Conservation (phyloP, 106 monocot species). For the Allium cepa region DNA sequence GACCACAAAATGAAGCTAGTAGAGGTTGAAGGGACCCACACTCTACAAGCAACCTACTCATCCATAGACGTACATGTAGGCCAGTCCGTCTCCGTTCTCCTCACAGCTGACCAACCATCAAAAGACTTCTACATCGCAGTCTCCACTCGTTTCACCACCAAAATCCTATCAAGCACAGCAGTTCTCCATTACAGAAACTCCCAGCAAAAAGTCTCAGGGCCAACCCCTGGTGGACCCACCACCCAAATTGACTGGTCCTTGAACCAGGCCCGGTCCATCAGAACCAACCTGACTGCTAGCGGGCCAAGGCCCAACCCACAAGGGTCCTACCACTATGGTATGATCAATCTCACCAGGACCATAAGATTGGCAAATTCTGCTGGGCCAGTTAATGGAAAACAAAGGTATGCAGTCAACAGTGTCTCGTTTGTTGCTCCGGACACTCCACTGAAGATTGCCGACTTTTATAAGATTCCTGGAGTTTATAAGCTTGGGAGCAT, state of each 20-base stretch:
- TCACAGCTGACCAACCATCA: conserved; percentile 49
- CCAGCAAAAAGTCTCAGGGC: conserved; percentile 22
- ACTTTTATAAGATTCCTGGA: conserved; percentile 54
- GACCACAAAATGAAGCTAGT: conserved; percentile 66
- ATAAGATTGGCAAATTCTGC: conserved; percentile 64
- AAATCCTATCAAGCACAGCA: conserved; percentile 37
- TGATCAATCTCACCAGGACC: conserved; percentile 50
- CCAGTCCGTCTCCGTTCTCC: conserved; percentile 70
- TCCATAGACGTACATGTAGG: conserved; percentile 80
- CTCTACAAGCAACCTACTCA: conserved; percentile 45
- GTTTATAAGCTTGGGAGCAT: conserved; percentile 76
- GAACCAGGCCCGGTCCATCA: conserved; percentile 66
- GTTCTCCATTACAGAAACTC: conserved; percentile 72
- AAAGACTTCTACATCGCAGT: conserved; percentile 66
- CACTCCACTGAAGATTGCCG: conserved; percentile 77
- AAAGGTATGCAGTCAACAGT: conserved; percentile 67
- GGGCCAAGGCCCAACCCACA: conserved; percentile 89
- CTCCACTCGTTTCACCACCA: conserved; percentile 56
- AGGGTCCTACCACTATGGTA: conserved; percentile 83
- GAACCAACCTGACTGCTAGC: conserved; percentile 72
- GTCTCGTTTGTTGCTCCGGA: conserved; percentile 56
- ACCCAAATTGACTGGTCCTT: conserved; percentile 60
- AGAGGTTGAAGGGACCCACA: conserved; percentile 93
- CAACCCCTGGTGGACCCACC: conserved; percentile 30
- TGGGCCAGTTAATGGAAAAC: conserved; percentile 44